phyloP scores from a whole-genome alignment of 495 filamentous ascomycete species.

The Aspergillus asperescens region DNA sequence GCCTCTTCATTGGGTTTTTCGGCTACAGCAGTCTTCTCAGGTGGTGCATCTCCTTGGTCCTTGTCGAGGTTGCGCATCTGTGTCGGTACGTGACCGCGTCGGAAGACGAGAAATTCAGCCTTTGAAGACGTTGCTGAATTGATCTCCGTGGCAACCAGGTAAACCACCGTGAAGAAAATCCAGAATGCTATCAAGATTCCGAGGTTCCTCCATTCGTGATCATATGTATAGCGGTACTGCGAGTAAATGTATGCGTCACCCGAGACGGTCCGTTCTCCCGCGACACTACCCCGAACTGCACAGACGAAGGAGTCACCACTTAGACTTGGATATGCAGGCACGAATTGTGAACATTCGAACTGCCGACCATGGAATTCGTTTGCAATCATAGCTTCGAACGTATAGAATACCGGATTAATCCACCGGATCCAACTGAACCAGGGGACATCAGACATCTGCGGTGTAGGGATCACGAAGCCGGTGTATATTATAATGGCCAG shows the following conservation, averaged over 20 bases:
- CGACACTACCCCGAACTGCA: slow-evolving; percentile 48
- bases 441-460: slow-evolving; percentile 39
- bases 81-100: slow-evolving; percentile 34
- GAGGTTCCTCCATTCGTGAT: slow-evolving; percentile 61
- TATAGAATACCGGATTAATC: slow-evolving; percentile 44
- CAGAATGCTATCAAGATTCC: slow-evolving; percentile 62
- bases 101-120: slow-evolving; percentile 41
- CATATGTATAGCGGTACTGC: slow-evolving; percentile 51
- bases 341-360: slow-evolving; percentile 44
- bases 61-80: slow-evolving; percentile 32
- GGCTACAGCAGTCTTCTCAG: slow-evolving; percentile 14
- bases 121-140: slow-evolving; percentile 42
- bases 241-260: slow-evolving; percentile 51
- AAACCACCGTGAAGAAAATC: slow-evolving; percentile 52
- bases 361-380: slow-evolving; percentile 57
- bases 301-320: slow-evolving; percentile 45
- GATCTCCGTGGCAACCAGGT: slow-evolving; percentile 42
- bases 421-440: slow-evolving; percentile 50
- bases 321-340: slow-evolving; percentile 49
- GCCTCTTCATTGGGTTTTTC: slow-evolving; percentile 23
- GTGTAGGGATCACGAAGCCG: slow-evolving; percentile 42
- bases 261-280: slow-evolving; percentile 47
- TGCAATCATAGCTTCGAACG: slow-evolving; percentile 39
- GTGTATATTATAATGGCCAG: slow-evolving; percentile 45
- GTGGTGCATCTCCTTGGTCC: slow-evolving; percentile 12